Evolutionary conservation across 176 grass and related monocot genomes (phyloP).

Genomic region (Aegilops speltoides): DNA sequence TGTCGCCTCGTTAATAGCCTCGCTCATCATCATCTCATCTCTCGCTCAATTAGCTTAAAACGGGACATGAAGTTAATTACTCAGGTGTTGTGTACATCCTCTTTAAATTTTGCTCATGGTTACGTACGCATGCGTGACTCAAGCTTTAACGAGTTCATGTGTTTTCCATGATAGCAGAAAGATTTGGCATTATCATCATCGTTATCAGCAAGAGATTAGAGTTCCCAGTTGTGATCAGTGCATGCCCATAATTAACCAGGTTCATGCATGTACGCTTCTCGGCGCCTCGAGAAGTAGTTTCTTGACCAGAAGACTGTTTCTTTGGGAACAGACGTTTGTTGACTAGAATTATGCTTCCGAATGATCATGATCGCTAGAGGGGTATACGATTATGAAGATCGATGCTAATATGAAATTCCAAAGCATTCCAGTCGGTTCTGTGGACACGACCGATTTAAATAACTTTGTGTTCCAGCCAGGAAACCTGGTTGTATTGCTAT

Average conservation of each 20-base stretch:
- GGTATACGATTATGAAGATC: no score
- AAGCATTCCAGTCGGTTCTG: no score
- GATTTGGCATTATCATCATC: constrained; percentile 28
- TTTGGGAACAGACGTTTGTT: background rate
- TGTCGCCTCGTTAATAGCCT: constrained; percentile 38
- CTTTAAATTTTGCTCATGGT: background rate
- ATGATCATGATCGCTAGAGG: background rate
- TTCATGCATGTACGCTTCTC: background rate
- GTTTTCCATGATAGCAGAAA: constrained; percentile 22
- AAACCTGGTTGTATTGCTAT: no score
- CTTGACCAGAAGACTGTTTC: background rate
- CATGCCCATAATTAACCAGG: background rate
- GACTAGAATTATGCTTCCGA: background rate
- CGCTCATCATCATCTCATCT: background rate
- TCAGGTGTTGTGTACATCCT: background rate
- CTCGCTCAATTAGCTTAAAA: constrained; percentile 15
- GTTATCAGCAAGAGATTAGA: constrained; percentile 25
- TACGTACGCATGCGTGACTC: constrained; percentile 3
- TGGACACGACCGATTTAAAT: no score
- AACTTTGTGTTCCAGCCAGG: no score
- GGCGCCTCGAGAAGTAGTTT: background rate
- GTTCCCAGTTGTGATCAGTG: background rate
- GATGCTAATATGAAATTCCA: no score
- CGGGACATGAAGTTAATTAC: background rate
- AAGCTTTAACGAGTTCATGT: constrained; percentile 26